Percentiles rank a stretch among this genome's conserved stretches.
Evolutionary conservation across 1,139 yeast genomes (phyloP).

Genomic region (Protomyces gravidus): DNA sequence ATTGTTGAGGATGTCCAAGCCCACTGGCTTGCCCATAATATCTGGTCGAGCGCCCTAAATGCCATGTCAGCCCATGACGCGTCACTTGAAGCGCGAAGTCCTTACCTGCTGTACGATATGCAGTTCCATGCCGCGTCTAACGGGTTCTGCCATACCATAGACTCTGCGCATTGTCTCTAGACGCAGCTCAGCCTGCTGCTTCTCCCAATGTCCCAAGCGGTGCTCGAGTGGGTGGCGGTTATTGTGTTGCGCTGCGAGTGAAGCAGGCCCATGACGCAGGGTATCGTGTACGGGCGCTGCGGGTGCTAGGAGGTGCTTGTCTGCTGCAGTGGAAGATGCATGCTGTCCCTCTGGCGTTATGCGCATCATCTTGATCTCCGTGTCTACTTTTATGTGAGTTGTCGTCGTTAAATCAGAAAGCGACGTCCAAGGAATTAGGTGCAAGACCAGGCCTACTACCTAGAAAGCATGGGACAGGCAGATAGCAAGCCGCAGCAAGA

Average conservation of each 20-base stretch:
- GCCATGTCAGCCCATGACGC: neutral
- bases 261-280: slow-evolving; percentile 23
- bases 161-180: slow-evolving; percentile 75
- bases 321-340: slow-evolving; percentile 4
- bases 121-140: slow-evolving; percentile 82
- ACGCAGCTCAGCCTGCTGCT: slow-evolving; percentile 63
- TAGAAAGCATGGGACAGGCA: slow-evolving; percentile 16
- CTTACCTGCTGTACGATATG: neutral
- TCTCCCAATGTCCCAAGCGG: slow-evolving; percentile 74
- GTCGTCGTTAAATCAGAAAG: neutral
- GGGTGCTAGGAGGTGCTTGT: slow-evolving; percentile 12
- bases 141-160: slow-evolving; percentile 91
- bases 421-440: neutral
- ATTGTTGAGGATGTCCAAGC: neutral
- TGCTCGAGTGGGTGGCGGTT: slow-evolving; percentile 69
- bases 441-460: neutral
- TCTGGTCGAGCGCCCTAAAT: neutral
- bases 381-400: neutral
- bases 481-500: slow-evolving; percentile 5
- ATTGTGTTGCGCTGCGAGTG: slow-evolving; percentile 16
- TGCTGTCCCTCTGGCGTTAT: slow-evolving; percentile 10
- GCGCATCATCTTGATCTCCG: neutral
- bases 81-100: neutral
- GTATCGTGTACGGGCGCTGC: slow-evolving; percentile 30
- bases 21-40: neutral